A percentile compares a stretch with the other conserved stretches of the same genome.
These are phyloP conservation scores for Chrysoporthe cubensis DNA, from an alignment of 2,329 filamentous ascomycete species.

Conservation along the genomic window DNA sequence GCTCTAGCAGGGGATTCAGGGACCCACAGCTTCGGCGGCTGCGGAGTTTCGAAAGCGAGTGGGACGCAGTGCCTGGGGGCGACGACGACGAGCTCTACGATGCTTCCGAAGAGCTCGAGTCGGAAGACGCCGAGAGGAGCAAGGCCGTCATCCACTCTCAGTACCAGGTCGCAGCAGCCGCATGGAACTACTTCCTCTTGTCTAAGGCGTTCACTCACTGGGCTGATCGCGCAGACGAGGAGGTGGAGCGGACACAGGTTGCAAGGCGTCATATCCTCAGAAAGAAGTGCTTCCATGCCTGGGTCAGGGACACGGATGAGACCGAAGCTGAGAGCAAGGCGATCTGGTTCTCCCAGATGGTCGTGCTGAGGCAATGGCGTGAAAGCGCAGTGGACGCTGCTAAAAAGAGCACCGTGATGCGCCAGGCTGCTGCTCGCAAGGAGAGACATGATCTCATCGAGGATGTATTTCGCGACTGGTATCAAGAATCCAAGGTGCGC, in stretches of 20 bases:
- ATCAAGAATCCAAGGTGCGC: constrained; percentile 34
- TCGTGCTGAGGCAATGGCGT: constrained; percentile 37
- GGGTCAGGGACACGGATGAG: constrained; percentile 58
- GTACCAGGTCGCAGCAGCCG: constrained; percentile 52
- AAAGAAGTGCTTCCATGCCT: constrained; percentile 69
- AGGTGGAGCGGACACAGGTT: constrained; percentile 67
- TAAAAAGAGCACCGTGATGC: constrained; percentile 31
- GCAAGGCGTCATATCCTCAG: constrained; percentile 74
- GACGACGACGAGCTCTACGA: constrained; percentile 22
- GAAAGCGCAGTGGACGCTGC: constrained; percentile 30
- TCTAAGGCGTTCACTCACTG: constrained; percentile 71
- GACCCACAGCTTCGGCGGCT: constrained; percentile 17
- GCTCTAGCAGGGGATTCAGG: constrained; percentile 10
- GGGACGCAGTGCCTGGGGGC: constrained; percentile 38
- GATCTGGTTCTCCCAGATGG: constrained; percentile 38
- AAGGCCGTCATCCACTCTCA: constrained; percentile 24
- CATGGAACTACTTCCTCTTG: constrained; percentile 66
- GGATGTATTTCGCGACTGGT: constrained; percentile 39
- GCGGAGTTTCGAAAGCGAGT: constrained; percentile 15
- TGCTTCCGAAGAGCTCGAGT: constrained; percentile 24
- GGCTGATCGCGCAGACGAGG: constrained; percentile 66
- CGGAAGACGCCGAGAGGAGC: constrained; percentile 29
- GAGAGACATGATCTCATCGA: constrained; percentile 37
- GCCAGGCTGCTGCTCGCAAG: constrained; percentile 35
- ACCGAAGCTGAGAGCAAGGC: constrained; percentile 60